Evolutionary conservation across 108 stramenopile genomes (phyloP).

Genomic region (Pseudonitzschia delicatissima): DNA sequence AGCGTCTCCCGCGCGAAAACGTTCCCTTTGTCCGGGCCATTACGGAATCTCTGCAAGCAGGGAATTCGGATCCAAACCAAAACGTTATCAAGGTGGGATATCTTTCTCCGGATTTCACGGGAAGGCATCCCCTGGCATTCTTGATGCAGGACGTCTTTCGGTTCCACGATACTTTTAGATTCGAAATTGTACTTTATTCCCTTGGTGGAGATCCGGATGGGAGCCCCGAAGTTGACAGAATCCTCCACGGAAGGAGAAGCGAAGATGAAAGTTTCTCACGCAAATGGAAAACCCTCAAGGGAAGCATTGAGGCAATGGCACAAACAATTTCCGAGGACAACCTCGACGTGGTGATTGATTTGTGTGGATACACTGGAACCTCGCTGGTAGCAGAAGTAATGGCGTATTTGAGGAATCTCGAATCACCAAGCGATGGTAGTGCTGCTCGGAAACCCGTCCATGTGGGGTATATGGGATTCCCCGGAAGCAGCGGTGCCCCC

Average conservation of each 20-base stretch:
- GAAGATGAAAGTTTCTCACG: constrained; percentile 34
- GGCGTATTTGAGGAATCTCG: constrained; percentile 20
- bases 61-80: neutral
- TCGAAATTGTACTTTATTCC: constrained; percentile 71
- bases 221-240: constrained; percentile 50
- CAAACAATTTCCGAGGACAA: constrained; percentile 52
- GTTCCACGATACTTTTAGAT: constrained; percentile 60
- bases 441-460: constrained; percentile 42
- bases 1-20: too few species aligned
- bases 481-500: constrained; percentile 69
- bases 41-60: too few species aligned
- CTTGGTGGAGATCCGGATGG: constrained; percentile 38
- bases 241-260: constrained; percentile 4
- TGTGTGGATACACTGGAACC: constrained; percentile 84
- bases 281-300: constrained; percentile 50
- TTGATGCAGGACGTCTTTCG: constrained; percentile 88
- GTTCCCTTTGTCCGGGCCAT: too few species aligned
- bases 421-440: neutral
- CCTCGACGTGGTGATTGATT: constrained; percentile 77
- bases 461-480: constrained; percentile 80
- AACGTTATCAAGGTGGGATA: constrained; percentile 57
- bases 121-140: constrained; percentile 82
- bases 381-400: constrained; percentile 54
- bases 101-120: constrained; percentile 77
- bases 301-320: constrained; percentile 48